Base-by-base conservation (phyloP, 371 early-diverging fungal species). In the Mortierella polycephala region DNA sequence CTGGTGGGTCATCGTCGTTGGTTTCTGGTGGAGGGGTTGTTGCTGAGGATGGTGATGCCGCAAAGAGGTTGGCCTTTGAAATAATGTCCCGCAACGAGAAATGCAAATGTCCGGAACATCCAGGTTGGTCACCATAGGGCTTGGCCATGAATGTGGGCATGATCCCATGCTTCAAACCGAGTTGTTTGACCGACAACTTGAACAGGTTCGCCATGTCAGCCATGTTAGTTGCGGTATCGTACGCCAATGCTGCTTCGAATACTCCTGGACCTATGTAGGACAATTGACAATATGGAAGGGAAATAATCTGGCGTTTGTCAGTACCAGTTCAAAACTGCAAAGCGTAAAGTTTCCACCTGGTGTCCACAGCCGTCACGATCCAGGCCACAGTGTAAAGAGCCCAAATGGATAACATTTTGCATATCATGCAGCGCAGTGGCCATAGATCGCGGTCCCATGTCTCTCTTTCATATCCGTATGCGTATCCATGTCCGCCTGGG, bases 141-240 rank as follows among this genome's bases (percentile, higher is more conserved):
- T 96, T 96, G 13, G 95, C 94, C 96, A 96, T 94, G 76, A 96
- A 96, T 0, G 90, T 89, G 10, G 94, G 85, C 84, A 92, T 90
- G 56, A 94, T 82, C 2, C 90, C 89, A 62, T 90, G 87, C 55
- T 89, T 83, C 44, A 91, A 53, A 0, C 91, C 94, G 14, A 94
- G 85, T 67, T 92, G 91, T 75, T 96, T 96, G 62, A 88, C 88
- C 1, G 89, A 81, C 16, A 89, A 88, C 68, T 96, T 96, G 85
- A 96, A 96, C 39, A 96, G 81, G 6, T 88, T 85, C 4, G 93
- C 94, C 57, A 88, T 85, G 81, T 96, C 96, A 8, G 91, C 93
- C 71, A 89, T 83, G 54, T 88, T 84, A n/a, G 88, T 72, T 0
- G 93, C 91, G 12, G 84, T 85, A 9, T 81, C 66, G 79, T 94